Conservation (phyloP, 495 filamentous ascomycete species). For the Penicilliopsis zonata region DNA sequence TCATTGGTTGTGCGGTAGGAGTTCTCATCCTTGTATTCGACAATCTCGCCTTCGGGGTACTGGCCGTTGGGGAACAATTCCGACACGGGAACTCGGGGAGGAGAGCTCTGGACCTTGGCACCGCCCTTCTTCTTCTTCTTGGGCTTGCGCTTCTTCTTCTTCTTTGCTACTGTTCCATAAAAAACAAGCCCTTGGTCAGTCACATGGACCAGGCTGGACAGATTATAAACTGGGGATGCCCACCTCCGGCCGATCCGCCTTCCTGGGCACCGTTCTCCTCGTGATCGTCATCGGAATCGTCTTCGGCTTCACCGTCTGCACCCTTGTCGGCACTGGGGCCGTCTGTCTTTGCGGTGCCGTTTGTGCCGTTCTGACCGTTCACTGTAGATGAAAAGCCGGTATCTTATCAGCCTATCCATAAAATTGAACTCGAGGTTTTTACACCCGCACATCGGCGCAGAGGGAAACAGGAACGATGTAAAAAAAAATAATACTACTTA, state of each 20-base stretch:
- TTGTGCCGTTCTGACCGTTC: conserved; percentile 38
- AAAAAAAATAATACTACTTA: conserved; percentile 13
- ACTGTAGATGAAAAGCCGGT: conserved; percentile 17
- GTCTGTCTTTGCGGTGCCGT: conserved; percentile 31
- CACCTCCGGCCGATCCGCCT: conserved; percentile 32
- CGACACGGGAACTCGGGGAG: conserved; percentile 63
- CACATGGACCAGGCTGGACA: conserved; percentile 1
- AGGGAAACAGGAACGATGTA: no score
- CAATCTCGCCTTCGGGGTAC: conserved; percentile 74
- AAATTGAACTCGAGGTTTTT: neutral
- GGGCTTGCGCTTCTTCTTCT: conserved; percentile 70
- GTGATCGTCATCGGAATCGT: conserved; percentile 56
- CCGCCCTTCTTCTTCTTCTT: conserved; percentile 60
- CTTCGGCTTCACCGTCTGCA: conserved; percentile 38
- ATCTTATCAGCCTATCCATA: conserved; percentile 12
- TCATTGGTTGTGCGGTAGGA: conserved; percentile 71
- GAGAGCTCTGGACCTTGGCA: conserved; percentile 62
- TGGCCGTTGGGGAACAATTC: conserved; percentile 61
- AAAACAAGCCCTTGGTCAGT: neutral
- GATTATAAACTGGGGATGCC: conserved; percentile 4
- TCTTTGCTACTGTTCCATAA: conserved; percentile 40
- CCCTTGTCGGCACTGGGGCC: conserved; percentile 25
- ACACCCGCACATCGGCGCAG: neutral
- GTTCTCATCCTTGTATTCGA: conserved; percentile 67
- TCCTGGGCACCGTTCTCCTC: conserved; percentile 35